A percentile compares a stretch with the other conserved stretches of the same genome.
Conservation (phyloP, 345 rosid genomes). For the Syzygium oleosum region DNA sequence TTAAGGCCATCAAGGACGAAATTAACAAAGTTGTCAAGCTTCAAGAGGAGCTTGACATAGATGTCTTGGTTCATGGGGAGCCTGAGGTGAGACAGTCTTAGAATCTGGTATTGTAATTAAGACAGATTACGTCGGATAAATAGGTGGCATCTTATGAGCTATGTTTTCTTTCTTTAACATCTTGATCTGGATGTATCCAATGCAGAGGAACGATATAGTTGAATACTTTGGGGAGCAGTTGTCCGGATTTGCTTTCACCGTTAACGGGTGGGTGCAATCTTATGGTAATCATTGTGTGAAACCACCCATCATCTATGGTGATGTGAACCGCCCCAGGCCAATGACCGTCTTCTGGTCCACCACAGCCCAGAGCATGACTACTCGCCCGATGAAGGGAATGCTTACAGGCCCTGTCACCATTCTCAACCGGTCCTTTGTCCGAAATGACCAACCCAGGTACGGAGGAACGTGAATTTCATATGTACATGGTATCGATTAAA, state of each 20-base stretch:
- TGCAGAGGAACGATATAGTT: conserved; percentile 95
- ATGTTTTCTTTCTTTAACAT: background rate
- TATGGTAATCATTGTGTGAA: too few species aligned
- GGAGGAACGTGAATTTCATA: background rate
- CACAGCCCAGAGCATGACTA: conserved; percentile 86
- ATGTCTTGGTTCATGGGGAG: conserved; percentile 97
- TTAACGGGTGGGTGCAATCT: too few species aligned
- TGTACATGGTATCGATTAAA: background rate
- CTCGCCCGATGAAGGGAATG: conserved; percentile 99
- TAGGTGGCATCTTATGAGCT: background rate
- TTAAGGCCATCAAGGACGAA: conserved; percentile 77
- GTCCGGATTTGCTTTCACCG: conserved; percentile 88
- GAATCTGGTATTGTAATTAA: too few species aligned
- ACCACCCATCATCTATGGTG: too few species aligned
- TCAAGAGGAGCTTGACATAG: conserved; percentile 92
- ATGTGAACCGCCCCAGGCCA: too few species aligned
- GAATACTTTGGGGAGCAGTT: conserved; percentile 97
- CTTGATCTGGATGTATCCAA: background rate
- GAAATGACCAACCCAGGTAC: conserved; percentile 98
- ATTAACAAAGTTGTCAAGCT: conserved; percentile 81
- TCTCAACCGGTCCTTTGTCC: conserved; percentile 95
- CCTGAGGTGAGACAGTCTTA: conserved; percentile 55
- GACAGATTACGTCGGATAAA: too few species aligned
- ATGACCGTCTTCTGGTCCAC: conserved; percentile 99
- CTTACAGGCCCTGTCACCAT: conserved; percentile 98